These are phyloP conservation scores for Adiantum capillusveneris DNA, from an alignment of 75 land plant species.

Conservation along the genomic window DNA sequence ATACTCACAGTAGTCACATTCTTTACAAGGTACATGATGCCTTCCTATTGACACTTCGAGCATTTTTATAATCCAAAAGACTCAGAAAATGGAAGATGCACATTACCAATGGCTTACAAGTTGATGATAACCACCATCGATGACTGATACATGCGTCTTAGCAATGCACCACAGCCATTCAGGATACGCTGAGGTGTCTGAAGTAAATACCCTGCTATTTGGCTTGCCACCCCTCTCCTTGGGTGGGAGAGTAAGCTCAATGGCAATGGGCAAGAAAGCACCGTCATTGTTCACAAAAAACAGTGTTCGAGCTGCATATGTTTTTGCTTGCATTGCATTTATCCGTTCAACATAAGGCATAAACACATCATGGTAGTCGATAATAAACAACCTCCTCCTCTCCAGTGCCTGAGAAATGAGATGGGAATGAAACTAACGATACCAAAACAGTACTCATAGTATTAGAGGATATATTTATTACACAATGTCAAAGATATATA, in stretches of 20 bases:
- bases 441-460: too few relatives aligned
- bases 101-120: slow-evolving; percentile 12
- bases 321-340: slow-evolving; percentile 8
- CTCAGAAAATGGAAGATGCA: neutral
- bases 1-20: too few relatives aligned
- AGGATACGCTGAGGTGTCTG: neutral
- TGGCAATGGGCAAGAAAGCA: slow-evolving; percentile 14
- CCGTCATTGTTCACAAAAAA: slow-evolving; percentile 14
- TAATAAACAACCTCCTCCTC: slow-evolving; percentile 17
- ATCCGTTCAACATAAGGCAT: slow-evolving; percentile 26
- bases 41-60: too few relatives aligned
- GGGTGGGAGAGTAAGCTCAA: slow-evolving; percentile 16
- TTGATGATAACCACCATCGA: slow-evolving; percentile 10
- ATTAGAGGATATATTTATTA: too few relatives aligned
- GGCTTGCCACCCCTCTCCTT: neutral
- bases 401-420: slow-evolving; percentile 15
- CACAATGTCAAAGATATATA: neutral
- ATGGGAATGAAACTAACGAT: too few relatives aligned
- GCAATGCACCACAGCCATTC: slow-evolving; percentile 14
- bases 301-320: slow-evolving; percentile 18
- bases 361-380: slow-evolving; percentile 24
- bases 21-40: too few relatives aligned
- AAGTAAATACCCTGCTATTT: slow-evolving; percentile 5
- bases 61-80: too few relatives aligned
- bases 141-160: slow-evolving; percentile 5